A percentile compares a stretch with the other conserved stretches of the same genome.
These are phyloP conservation scores for Alternaria hordeiaustralica DNA, from an alignment of 2,329 filamentous ascomycete species.

Conservation along the genomic window DNA sequence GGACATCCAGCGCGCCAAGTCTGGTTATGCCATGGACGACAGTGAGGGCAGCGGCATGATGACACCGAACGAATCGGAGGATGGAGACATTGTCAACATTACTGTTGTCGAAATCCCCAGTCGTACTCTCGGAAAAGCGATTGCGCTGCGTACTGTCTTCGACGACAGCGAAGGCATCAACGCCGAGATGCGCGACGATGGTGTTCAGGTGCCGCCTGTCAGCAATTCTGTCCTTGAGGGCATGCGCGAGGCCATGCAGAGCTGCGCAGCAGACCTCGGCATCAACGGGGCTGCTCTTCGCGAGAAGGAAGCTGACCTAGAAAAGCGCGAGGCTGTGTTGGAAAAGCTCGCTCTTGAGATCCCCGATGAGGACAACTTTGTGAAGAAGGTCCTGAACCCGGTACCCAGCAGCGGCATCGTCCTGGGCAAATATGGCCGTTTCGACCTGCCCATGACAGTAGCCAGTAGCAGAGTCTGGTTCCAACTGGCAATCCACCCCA, in stretches of 20 bases:
- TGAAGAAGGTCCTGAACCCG: constrained; percentile 83
- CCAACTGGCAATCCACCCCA: constrained; percentile 89
- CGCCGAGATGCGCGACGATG: constrained; percentile 95
- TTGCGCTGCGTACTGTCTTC: constrained; percentile 89
- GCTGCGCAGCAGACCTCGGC: constrained; percentile 79
- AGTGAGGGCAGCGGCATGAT: constrained; percentile 60
- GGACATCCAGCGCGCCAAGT: constrained; percentile 72
- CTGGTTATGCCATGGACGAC: constrained; percentile 71
- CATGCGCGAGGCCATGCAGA: constrained; percentile 81
- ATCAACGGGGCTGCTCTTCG: constrained; percentile 71
- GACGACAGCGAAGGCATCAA: constrained; percentile 95
- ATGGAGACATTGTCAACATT: constrained; percentile 86
- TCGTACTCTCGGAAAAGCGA: constrained; percentile 80
- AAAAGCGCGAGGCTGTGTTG: constrained; percentile 81
- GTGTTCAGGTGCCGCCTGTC: constrained; percentile 74
- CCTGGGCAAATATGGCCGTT: constrained; percentile 76
- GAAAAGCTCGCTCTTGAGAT: constrained; percentile 86
- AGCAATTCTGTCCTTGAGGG: constrained; percentile 86
- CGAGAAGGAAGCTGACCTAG: constrained; percentile 78
- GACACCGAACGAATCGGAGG: constrained; percentile 71
- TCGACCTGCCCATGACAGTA: constrained; percentile 77
- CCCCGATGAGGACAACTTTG: constrained; percentile 81
- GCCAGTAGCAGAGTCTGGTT: constrained; percentile 93
- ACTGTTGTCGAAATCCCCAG: constrained; percentile 87
- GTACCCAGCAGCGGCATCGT: constrained; percentile 78